A percentile compares a stretch with the other conserved stretches of the same genome.
Evolutionary conservation across 352 stramenopile species (phyloP).

Genomic region (Globisporangium megalacanthum): DNA sequence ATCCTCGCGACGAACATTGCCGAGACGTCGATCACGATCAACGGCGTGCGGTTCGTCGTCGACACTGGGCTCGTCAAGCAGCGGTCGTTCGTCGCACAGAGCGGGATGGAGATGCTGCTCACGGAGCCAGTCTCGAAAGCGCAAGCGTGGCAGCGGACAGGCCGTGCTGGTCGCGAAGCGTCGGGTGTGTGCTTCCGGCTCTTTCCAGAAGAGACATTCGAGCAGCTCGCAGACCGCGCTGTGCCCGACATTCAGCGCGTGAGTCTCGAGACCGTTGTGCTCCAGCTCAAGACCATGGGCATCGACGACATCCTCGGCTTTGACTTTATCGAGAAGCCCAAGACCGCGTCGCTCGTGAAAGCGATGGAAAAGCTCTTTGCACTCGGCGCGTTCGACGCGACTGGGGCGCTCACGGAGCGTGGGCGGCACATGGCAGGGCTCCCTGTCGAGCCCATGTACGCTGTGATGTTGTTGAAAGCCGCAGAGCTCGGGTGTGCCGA

Average conservation of each 20-base stretch:
- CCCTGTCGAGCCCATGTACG: constrained; percentile 86
- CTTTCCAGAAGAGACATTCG: constrained; percentile 83
- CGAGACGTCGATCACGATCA: constrained; percentile 98
- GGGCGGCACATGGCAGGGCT: constrained; percentile 82
- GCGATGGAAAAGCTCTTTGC: constrained; percentile 83
- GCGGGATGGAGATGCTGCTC: constrained; percentile 85
- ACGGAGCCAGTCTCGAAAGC: constrained; percentile 86
- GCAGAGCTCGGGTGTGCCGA: constrained; percentile 73
- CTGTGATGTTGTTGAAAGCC: constrained; percentile 83
- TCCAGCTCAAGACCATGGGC: constrained; percentile 84
- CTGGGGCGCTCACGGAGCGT: constrained; percentile 59
- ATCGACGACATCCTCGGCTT: constrained; percentile 84
- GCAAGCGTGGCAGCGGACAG: constrained; percentile 88
- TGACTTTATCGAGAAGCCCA: constrained; percentile 86
- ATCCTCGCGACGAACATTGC: constrained; percentile 96
- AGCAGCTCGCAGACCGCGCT: constrained; percentile 67
- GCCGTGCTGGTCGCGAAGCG: constrained; percentile 82
- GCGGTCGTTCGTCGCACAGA: constrained; percentile 82
- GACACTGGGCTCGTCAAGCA: constrained; percentile 88
- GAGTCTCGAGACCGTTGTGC: constrained; percentile 75
- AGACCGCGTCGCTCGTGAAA: constrained; percentile 67
- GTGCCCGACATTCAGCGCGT: constrained; percentile 85
- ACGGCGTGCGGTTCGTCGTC: constrained; percentile 90
- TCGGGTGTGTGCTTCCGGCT: constrained; percentile 77
- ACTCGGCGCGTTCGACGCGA: constrained; percentile 56